phyloP scores from a whole-genome alignment of 768 basidiomycete species.

The Naganishia vaughanmartiniae region DNA sequence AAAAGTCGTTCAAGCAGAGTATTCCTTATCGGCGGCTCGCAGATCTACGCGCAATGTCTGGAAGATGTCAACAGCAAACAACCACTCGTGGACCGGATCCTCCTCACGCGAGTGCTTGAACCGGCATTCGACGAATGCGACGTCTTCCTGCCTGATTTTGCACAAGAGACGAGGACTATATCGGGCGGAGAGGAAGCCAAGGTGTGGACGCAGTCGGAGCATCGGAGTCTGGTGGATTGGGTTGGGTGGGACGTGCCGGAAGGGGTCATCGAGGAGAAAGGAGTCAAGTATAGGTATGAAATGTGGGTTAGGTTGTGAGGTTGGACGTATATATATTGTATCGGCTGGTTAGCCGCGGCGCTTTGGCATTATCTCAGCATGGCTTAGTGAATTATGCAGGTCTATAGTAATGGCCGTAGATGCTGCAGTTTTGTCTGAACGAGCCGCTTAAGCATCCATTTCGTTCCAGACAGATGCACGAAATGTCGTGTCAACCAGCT shows the following conservation, averaged over 20 bases:
- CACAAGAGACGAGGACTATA: slow-evolving; percentile 31
- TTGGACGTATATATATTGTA: not conserved
- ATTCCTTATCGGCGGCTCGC: slow-evolving; percentile 91
- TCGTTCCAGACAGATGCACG: too few relatives aligned
- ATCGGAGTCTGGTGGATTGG: slow-evolving; percentile 70
- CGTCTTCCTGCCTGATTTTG: slow-evolving; percentile 76
- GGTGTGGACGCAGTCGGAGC: slow-evolving; percentile 58
- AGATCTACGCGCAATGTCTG: slow-evolving; percentile 72
- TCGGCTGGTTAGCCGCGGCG: not conserved
- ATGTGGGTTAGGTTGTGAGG: slow-evolving; percentile 69
- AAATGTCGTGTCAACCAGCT: too few relatives aligned
- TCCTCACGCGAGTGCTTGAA: slow-evolving; percentile 76
- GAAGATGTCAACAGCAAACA: slow-evolving; percentile 5
- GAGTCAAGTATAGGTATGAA: slow-evolving; percentile 83
- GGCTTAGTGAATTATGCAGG: too few relatives aligned
- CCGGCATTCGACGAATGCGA: slow-evolving; percentile 81
- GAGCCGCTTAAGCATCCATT: too few relatives aligned
- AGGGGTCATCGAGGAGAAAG: slow-evolving; percentile 77
- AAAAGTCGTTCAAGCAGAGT: slow-evolving; percentile 49
- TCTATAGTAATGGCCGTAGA: too few relatives aligned
- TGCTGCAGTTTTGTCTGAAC: too few relatives aligned
- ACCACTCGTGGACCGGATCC: slow-evolving; percentile 67
- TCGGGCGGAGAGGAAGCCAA: slow-evolving; percentile 34
- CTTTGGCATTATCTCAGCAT: too few relatives aligned
- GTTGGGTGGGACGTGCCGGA: slow-evolving; percentile 72